Evolutionary conservation across 768 basidiomycete species (phyloP).

Genomic region (Auricularia auricula-judae): DNA sequence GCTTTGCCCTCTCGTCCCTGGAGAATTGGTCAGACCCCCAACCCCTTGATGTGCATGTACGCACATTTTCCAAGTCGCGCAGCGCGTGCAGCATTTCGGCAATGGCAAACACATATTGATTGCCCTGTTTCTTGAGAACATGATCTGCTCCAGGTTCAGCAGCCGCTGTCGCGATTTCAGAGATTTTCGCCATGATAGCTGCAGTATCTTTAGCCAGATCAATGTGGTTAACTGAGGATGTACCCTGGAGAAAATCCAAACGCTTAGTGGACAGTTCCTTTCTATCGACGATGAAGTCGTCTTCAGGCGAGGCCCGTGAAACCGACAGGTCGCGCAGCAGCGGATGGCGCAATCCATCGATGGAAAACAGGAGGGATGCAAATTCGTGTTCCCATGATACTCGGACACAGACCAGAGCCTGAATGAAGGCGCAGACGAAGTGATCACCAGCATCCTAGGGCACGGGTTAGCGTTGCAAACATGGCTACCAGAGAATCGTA

Average conservation of each 20-base stretch:
- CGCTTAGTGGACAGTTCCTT: constrained; percentile 2
- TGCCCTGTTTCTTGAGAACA: not conserved
- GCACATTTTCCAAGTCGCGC: not conserved
- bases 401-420: constrained; percentile 36
- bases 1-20: not conserved
- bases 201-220: not conserved
- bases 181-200: not conserved
- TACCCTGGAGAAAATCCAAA: constrained; percentile 2
- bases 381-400: constrained; percentile 50
- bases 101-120: not conserved
- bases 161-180: not conserved
- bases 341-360: constrained; percentile 43
- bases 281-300: not conserved
- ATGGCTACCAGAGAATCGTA: constrained; percentile 20
- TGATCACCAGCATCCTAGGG: constrained; percentile 34
- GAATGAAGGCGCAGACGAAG: constrained; percentile 45
- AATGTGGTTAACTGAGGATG: not conserved
- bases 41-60: not conserved
- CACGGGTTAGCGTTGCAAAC: not conserved
- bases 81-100: not conserved
- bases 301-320: not conserved
- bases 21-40: not conserved
- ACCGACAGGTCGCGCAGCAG: constrained; percentile 13
- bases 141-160: not conserved
- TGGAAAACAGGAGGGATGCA: constrained; percentile 40